These are phyloP conservation scores for Vigna angularis DNA, from an alignment of 306 rosid species.

Conservation along the genomic window DNA sequence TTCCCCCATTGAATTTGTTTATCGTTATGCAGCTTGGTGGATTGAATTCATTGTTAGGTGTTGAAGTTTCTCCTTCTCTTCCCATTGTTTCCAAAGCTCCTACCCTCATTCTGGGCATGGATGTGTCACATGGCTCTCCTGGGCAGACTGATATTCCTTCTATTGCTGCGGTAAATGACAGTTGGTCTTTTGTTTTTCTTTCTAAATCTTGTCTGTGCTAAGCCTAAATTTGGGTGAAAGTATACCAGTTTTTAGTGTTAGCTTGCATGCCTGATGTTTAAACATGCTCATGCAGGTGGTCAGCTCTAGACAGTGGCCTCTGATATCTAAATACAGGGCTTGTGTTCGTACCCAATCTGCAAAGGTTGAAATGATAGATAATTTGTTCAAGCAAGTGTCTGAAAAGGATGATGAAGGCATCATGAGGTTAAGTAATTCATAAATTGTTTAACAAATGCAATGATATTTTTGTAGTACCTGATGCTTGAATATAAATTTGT, in stretches of 20 bases:
- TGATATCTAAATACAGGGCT: constrained; percentile 88
- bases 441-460: not conserved
- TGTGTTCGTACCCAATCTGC: constrained; percentile 92
- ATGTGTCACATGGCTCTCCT: constrained; percentile 99
- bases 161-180: constrained; percentile 79
- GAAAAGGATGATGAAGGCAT: constrained; percentile 90
- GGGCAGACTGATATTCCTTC: constrained; percentile 93
- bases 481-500: not conserved
- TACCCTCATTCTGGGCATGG: constrained; percentile 92
- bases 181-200: not conserved
- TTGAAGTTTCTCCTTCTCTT: constrained; percentile 69
- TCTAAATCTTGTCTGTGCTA: not conserved
- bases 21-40: constrained; percentile 84
- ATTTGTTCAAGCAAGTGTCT: constrained; percentile 69
- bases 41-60: constrained; percentile 75
- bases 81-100: constrained; percentile 89
- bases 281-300: constrained; percentile 68
- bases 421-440: constrained; percentile 59
- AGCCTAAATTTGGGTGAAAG: not conserved
- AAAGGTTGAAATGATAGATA: constrained; percentile 92
- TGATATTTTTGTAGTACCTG: not conserved
- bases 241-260: not conserved
- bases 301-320: constrained; percentile 93
- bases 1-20: not conserved
- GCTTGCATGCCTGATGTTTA: constrained; percentile 10